Evolutionary conservation across 1,284 basidiomycete species (phyloP).

Genomic region (Fomitopsis schrenkii): DNA sequence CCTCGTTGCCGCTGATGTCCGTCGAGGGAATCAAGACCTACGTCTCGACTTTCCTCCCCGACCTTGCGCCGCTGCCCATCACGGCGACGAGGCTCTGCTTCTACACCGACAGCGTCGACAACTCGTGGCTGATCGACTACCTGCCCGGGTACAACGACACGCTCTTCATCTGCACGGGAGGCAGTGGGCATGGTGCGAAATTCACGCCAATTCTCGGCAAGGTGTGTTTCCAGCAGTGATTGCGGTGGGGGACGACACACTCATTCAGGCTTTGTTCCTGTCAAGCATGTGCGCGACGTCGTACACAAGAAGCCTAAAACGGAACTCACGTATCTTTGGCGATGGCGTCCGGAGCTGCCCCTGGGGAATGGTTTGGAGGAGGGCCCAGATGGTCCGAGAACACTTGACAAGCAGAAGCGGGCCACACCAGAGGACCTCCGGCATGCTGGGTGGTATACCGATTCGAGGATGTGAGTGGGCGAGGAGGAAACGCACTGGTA

Average conservation of each 20-base stretch:
- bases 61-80: constrained; percentile 7
- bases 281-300: constrained; percentile 9
- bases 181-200: constrained; percentile 10
- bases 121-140: constrained; percentile 10
- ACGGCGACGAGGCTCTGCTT: constrained; percentile 7
- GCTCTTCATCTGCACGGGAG: constrained; percentile 9
- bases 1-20: constrained; percentile 5
- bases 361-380: constrained; percentile 9
- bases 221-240: neutral
- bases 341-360: constrained; percentile 10
- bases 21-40: constrained; percentile 10
- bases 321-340: constrained; percentile 8
- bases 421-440: constrained; percentile 5
- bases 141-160: constrained; percentile 8
- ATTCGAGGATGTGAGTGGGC: too few relatives aligned
- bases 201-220: constrained; percentile 11
- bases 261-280: neutral
- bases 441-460: constrained; percentile 6
- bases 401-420: constrained; percentile 8
- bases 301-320: constrained; percentile 11
- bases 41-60: constrained; percentile 9
- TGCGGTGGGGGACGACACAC: too few relatives aligned
- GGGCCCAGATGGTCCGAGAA: constrained; percentile 8
- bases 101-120: constrained; percentile 11
- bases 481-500: neutral